Percentiles rank a stretch among this genome's conserved stretches.
Evolutionary conservation across 108 stramenopile species (phyloP).

Genomic region (Nitzschia sp.): DNA sequence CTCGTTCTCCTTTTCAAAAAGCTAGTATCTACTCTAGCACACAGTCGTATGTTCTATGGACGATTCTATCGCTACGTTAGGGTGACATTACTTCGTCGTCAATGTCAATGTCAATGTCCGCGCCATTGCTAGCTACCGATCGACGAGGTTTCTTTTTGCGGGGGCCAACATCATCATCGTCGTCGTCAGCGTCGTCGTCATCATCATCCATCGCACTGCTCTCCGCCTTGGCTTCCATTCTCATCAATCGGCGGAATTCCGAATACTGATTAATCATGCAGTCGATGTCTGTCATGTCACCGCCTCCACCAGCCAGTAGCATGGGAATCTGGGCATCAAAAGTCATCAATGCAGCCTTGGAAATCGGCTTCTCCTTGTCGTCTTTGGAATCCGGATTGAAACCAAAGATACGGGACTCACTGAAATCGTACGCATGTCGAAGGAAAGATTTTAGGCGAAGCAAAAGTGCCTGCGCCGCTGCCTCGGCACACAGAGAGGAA

Average conservation of each 20-base stretch:
- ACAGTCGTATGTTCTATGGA: too few relatives aligned
- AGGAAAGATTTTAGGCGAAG: slow-evolving; percentile 76
- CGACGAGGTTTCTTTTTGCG: neutral
- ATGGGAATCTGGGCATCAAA: slow-evolving; percentile 33
- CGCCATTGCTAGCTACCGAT: neutral
- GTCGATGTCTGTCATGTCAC: slow-evolving; percentile 26
- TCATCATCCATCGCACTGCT: slow-evolving; percentile 15
- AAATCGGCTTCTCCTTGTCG: slow-evolving; percentile 39
- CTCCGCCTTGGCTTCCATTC: slow-evolving; percentile 25
- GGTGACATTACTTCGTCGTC: neutral
- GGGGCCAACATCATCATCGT: neutral
- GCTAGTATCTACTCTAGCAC: too few relatives aligned
- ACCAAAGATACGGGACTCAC: slow-evolving; percentile 66
- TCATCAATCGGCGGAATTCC: slow-evolving; percentile 56
- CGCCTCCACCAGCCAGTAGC: slow-evolving; percentile 2
- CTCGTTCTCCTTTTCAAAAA: too few relatives aligned
- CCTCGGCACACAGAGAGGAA: slow-evolving; percentile 60
- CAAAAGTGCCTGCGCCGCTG: slow-evolving; percentile 57
- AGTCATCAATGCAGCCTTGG: slow-evolving; percentile 12
- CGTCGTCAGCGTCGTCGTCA: neutral
- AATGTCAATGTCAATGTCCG: too few relatives aligned
- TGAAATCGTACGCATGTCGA: slow-evolving; percentile 67
- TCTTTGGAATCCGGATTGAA: slow-evolving; percentile 77
- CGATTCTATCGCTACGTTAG: too few relatives aligned
- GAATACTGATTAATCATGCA: slow-evolving; percentile 51